Evolutionary conservation across 2,329 filamentous ascomycete genomes (phyloP).

Genomic region (Nothopassalora personata): DNA sequence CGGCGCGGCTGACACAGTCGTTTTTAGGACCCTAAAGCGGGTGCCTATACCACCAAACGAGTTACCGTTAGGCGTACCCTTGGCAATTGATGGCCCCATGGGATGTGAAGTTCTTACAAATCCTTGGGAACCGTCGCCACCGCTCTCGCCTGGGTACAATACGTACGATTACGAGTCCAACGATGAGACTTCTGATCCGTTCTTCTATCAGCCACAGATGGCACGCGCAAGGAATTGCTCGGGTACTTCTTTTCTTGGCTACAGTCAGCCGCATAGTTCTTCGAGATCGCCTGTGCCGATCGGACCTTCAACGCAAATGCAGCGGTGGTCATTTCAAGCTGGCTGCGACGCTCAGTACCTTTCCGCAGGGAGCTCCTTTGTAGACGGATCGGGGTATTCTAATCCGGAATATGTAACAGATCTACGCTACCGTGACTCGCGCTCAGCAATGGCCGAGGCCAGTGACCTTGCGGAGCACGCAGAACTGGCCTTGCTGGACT

Average conservation of each 20-base stretch:
- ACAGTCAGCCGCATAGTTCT: conserved; percentile 2
- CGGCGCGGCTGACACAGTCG: conserved; percentile 7
- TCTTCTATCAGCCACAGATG: conserved; percentile 19
- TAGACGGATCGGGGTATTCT: not conserved
- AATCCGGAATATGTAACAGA: not conserved
- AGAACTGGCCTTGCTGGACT: conserved; percentile 12
- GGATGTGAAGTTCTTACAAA: not conserved
- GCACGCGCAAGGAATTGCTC: conserved; percentile 8
- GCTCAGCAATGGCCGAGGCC: conserved; percentile 7
- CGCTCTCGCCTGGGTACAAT: conserved; percentile 9
- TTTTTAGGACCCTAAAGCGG: conserved; percentile 12
- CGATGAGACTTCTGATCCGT: conserved; percentile 10
- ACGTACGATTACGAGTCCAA: conserved; percentile 20
- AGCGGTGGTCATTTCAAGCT: conserved; percentile 6
- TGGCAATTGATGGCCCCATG: conserved; percentile 4
- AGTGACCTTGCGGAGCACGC: conserved; percentile 19
- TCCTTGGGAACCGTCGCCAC: conserved; percentile 13
- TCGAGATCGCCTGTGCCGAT: conserved; percentile 18
- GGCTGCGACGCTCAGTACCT: not conserved
- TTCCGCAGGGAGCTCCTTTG: not conserved
- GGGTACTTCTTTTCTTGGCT: conserved; percentile 4
- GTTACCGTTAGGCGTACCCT: conserved; percentile 4
- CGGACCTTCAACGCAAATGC: conserved; percentile 13
- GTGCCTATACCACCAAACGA: conserved; percentile 14
- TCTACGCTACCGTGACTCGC: not conserved